Conservation (phyloP, 2,329 filamentous ascomycete species). For the Eutypa lata region DNA sequence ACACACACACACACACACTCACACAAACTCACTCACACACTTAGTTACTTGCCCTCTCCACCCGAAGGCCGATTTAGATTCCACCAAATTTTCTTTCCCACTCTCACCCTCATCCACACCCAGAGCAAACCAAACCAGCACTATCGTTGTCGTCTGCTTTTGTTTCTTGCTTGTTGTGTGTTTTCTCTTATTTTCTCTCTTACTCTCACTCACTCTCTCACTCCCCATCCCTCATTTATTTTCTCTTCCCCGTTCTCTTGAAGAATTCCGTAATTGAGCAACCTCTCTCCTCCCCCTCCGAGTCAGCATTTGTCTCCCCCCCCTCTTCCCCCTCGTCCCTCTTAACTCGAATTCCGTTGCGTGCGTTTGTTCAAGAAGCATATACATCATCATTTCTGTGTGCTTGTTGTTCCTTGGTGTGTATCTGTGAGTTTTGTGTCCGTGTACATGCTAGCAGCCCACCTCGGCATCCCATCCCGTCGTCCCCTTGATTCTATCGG, state of each 20-base stretch:
- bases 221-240: slow-evolving; percentile 22
- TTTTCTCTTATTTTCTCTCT: slow-evolving; percentile 29
- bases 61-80: slow-evolving; percentile 18
- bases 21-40: no score
- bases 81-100: slow-evolving; percentile 26
- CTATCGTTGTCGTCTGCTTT: slow-evolving; percentile 30
- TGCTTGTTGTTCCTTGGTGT: slow-evolving; percentile 23
- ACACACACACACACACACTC: no score
- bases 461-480: slow-evolving; percentile 24
- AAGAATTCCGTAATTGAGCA: neutral
- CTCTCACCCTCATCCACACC: slow-evolving; percentile 28
- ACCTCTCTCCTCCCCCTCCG: slow-evolving; percentile 14
- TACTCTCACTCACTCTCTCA: slow-evolving; percentile 25
- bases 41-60: slow-evolving; percentile 12
- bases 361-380: slow-evolving; percentile 32
- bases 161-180: slow-evolving; percentile 27
- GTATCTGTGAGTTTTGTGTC: neutral
- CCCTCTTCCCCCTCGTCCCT: slow-evolving; percentile 20
- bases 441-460: slow-evolving; percentile 25
- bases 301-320: slow-evolving; percentile 29
- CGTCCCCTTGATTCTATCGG: slow-evolving; percentile 14
- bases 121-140: slow-evolving; percentile 31
- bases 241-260: slow-evolving; percentile 17
- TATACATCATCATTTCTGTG: slow-evolving; percentile 32
- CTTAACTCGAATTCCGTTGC: slow-evolving; percentile 30